Evolutionary conservation across 768 basidiomycete species (phyloP), one percentile per base, ranked within the genome.

Genomic region (Sarcodon sp.): DNA sequence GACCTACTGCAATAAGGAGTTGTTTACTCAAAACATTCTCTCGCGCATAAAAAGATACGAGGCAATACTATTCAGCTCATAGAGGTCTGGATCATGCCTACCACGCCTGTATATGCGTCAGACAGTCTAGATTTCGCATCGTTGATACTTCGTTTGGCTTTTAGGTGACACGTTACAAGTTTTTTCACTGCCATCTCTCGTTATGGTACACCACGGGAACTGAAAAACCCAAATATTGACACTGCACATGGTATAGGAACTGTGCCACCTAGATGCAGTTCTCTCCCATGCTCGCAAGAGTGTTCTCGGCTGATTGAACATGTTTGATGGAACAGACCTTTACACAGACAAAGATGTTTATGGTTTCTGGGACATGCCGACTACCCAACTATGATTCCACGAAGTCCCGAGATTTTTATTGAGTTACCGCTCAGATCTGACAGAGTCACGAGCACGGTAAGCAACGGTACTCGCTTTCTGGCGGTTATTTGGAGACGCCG

Each of bases 221-320:
- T 99, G 53, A 94, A 88, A 64, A 88, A 93, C 57, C 78, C 98
- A 33, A 78, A 98, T 34, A 75, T 99, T 52, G 96, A 99, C 64
- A 88, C 84, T 16, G 96, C 96, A 0, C 96, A 98, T 59, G 82
- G 80, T 33, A 75, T 97, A 75, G 93, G 92, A 6, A 66, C 98
- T 50, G 84, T 86, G 2, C 89, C 80, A 98, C 44, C 80, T 99
- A 44, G 96, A 99, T 58, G 78, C 98, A 46, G 94, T 99, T 0
- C 96, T 98, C 66, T 96, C 91, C 13, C 96, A 99, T 66, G 94
- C 96, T 3, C 92, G 85, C 72, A 99, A 97, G 68, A 99, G 98
- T 59, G 83, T 94, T 35, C 72, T 91, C 39, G 96, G 98, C 58
- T 96, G 96, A 35, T 66, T 99, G 46, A 99, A 98, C 63, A 71